Base-by-base conservation (phyloP, 176 grass and related monocot genomes). In the Chrysopogon serrulatus region DNA sequence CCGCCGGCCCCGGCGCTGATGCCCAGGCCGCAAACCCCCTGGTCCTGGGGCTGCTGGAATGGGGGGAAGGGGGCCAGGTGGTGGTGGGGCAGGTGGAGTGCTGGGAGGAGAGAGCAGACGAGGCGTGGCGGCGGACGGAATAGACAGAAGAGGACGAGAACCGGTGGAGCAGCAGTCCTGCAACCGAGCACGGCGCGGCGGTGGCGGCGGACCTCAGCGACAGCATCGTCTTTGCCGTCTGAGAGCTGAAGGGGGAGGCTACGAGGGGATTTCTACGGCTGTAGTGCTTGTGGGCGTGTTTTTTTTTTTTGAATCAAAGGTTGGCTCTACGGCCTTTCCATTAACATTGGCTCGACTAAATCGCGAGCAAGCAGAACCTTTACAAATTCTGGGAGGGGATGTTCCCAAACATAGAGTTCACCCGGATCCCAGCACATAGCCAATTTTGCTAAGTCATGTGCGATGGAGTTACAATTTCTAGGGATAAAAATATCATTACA, bases 201-300 rank as follows among this genome's bases (percentile, higher is more conserved):
- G 78, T 71, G 72, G 82, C 73, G 84, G 81, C 76, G 76, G 70
- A 77, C 82, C 89, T 87, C 89, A 85, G 76, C 77, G 73, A 68
- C 81, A 84, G 76, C 89, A 80, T 81, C 40, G 78, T 77, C 13
- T 30, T 44, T 48, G 24, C 42, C 42, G 8, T 30, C 41, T 47
- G 23, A 60, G 24, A 60, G 56, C 56, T 60, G 21, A 12, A 26
- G 54, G 12, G 54, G 12, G 53, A 24, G 23, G 9, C 13, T 24
- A 2, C 9, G 56, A 60, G 56, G 10, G n/a, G 54, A 59, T 5
- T 60, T 27, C 56, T 11, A 9, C 9, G 40, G n/a, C n/a, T n/a
- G n/a, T n/a, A n/a, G n/a, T n/a, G n/a, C n/a, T n/a, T n/a, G n/a
- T n/a, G n/a, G n/a, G n/a, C n/a, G n/a, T n/a, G n/a, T n/a, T n/a